A percentile compares a stretch with the other conserved stretches of the same genome.
Conservation (phyloP, 1,284 basidiomycete species). For the Sporisorium exsertum region DNA sequence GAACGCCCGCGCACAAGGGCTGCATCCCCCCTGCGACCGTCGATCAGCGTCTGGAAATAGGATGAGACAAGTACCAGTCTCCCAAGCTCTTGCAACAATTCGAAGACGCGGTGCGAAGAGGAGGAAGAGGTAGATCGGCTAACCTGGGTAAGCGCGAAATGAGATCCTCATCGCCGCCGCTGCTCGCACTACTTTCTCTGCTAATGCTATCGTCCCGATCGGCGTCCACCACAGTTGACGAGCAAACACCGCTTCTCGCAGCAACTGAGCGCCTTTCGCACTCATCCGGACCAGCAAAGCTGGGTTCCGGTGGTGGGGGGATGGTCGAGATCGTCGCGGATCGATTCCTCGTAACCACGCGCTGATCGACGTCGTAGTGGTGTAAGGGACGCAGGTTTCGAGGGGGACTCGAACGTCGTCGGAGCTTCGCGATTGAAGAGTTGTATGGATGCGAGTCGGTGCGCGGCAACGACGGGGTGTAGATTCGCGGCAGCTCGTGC, state of each 20-base stretch:
- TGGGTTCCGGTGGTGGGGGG: conserved; percentile 1
- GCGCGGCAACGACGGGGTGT: not conserved
- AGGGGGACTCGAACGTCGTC: conserved; percentile 13
- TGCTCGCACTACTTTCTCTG: not conserved
- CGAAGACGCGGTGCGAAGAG: not conserved
- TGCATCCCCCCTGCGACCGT: too few species aligned
- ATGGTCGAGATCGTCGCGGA: conserved; percentile 30
- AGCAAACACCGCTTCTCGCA: too few species aligned
- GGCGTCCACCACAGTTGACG: not conserved
- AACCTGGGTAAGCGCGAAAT: conserved; percentile 10
- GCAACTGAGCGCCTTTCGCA: too few species aligned
- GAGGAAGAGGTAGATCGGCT: conserved; percentile 1
- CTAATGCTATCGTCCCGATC: not conserved
- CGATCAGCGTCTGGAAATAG: conserved; percentile 22
- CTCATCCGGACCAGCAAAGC: too few species aligned
- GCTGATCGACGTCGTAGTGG: not conserved
- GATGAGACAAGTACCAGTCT: conserved; percentile 35
- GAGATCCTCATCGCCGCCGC: not conserved
- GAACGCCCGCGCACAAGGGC: too few species aligned
- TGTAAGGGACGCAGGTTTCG: not conserved
- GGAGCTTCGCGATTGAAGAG: not conserved
- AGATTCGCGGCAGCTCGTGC: not conserved
- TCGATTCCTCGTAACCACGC: conserved; percentile 1
- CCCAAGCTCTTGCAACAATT: conserved; percentile 19
- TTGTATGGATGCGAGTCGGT: not conserved